These are phyloP conservation scores for Celoporthe dispersa DNA, from an alignment of 2,329 filamentous ascomycete species.

Conservation along the genomic window DNA sequence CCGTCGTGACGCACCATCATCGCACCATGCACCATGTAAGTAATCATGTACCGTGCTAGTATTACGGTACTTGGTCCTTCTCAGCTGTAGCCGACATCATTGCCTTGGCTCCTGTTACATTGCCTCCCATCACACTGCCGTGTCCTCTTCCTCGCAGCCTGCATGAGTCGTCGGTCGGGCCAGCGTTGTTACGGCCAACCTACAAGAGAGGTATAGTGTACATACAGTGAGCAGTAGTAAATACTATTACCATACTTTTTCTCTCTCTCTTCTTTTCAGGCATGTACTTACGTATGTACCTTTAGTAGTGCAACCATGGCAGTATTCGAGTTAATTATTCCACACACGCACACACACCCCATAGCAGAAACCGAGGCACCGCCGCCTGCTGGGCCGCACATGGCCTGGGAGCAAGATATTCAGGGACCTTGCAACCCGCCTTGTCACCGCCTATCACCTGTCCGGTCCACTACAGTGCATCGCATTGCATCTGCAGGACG, in stretches of 20 bases:
- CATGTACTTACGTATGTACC: no score
- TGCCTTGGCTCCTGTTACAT: no score
- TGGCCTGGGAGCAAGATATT: conserved; percentile 5
- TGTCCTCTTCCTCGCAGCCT: background rate
- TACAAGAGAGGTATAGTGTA: background rate
- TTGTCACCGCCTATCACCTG: conserved; percentile 6
- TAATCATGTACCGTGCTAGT: background rate
- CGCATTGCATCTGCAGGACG: background rate
- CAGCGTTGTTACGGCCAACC: background rate
- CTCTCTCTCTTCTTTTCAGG: no score
- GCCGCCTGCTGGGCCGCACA: background rate
- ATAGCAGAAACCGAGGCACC: background rate
- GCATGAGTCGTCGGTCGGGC: conserved; percentile 2
- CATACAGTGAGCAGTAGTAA: background rate
- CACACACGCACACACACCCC: background rate
- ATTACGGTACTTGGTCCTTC: background rate
- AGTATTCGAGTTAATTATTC: background rate
- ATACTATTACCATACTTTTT: no score
- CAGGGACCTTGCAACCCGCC: background rate
- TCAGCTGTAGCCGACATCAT: no score
- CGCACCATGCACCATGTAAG: background rate
- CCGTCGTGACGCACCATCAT: background rate
- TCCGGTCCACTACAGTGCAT: background rate
- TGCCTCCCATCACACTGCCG: background rate
- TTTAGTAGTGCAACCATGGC: background rate